Percentiles rank a stretch among this genome's conserved stretches.
phyloP scores from a whole-genome alignment of 106 monocot species.

The Xerophyta viscosa region DNA sequence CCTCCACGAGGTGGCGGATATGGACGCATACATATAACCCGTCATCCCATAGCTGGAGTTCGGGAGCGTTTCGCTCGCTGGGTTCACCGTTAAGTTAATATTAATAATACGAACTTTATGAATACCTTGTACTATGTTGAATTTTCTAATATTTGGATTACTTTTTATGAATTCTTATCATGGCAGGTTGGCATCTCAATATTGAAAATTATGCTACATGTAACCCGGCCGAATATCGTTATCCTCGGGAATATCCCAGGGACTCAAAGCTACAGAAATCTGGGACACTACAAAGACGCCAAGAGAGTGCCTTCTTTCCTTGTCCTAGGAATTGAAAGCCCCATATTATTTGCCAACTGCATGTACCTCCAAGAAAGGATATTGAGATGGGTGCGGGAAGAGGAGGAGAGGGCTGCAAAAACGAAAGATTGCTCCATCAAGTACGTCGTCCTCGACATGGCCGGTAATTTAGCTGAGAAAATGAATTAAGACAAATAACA shows the following conservation, averaged over 20 bases:
- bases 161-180: background rate
- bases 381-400: constrained; percentile 24
- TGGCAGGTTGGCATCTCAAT: constrained; percentile 51
- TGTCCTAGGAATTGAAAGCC: constrained; percentile 46
- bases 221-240: constrained; percentile 57
- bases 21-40: too few species aligned
- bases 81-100: too few species aligned
- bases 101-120: too few species aligned
- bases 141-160: background rate
- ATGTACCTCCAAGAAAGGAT: constrained; percentile 54
- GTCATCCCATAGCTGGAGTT: too few species aligned
- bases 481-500: too few species aligned
- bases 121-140: too few species aligned
- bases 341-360: constrained; percentile 53
- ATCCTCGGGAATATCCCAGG: constrained; percentile 51
- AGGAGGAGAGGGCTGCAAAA: constrained; percentile 16
- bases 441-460: constrained; percentile 26
- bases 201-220: constrained; percentile 64
- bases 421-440: constrained; percentile 16
- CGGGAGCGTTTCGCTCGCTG: too few species aligned
- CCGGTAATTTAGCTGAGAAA: too few species aligned
- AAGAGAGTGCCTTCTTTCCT: constrained; percentile 38
- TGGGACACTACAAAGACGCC: constrained; percentile 42
- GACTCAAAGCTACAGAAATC: constrained; percentile 45
- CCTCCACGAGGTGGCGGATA: too few species aligned